Percentiles rank a stretch among this genome's conserved stretches.
Evolutionary conservation across 352 stramenopile species (phyloP).

Genomic region (Pythium periplocum): DNA sequence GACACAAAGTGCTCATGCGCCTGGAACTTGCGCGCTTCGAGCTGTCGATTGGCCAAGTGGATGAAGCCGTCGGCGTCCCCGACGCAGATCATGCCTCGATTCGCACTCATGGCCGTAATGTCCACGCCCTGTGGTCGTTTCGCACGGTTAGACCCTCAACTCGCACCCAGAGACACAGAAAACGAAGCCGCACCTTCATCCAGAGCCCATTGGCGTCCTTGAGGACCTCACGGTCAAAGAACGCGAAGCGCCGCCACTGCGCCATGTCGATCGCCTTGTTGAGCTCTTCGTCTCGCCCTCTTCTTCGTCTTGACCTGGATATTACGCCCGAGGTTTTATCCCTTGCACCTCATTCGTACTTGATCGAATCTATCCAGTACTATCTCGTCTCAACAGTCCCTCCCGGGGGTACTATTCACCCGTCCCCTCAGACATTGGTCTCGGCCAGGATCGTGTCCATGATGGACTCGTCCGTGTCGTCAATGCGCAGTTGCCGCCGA

Average conservation of each 20-base stretch:
- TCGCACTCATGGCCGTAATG: conserved; percentile 84
- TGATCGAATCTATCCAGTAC: conserved; percentile 6
- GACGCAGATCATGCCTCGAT: conserved; percentile 80
- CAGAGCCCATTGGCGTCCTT: conserved; percentile 77
- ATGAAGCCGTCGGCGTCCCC: conserved; percentile 80
- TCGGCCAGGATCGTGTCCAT: conserved; percentile 59
- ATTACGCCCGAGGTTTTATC: not conserved
- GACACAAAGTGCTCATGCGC: conserved; percentile 85
- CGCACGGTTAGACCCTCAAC: conserved; percentile 2
- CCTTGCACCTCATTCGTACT: conserved; percentile 16
- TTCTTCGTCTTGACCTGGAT: no score
- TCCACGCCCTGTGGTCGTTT: conserved; percentile 54
- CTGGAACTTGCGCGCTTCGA: conserved; percentile 80
- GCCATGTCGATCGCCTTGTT: conserved; percentile 37
- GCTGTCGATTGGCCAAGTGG: conserved; percentile 76
- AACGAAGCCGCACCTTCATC: conserved; percentile 59
- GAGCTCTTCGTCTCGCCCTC: not conserved
- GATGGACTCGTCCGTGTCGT: conserved; percentile 60
- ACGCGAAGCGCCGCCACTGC: conserved; percentile 86
- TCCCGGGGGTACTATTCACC: not conserved
- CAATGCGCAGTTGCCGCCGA: conserved; percentile 26
- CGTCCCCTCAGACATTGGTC: not conserved
- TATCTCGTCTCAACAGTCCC: not conserved
- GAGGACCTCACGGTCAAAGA: conserved; percentile 87
- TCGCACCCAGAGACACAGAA: conserved; percentile 8